Evolutionary conservation across 2,329 filamentous ascomycete genomes (phyloP), one percentile per base, ranked within the genome.

Genomic region (Botryotinia globosa): DNA sequence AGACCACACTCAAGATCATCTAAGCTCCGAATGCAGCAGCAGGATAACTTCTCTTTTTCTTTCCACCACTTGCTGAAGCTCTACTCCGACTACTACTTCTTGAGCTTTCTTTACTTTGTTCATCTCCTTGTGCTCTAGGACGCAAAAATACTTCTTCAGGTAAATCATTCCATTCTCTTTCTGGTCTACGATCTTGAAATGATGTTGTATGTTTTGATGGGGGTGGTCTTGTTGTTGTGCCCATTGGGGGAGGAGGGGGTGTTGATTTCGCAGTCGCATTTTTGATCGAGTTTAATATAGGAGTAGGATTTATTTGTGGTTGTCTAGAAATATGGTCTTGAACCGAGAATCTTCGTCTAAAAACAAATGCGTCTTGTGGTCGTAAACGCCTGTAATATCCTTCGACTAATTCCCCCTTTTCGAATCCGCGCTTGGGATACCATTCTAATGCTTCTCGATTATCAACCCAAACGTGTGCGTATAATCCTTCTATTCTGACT

Each of bases 391-490:
- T 83, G 80, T 92, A 92, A 79, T 92, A 92, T 4, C 85, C 86
- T 48, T 83, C 80, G 16, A 90, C 79, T 51, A 83, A 80, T 20
- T 76, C 77, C 22, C 82, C 84, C 68, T 83, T 83, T 73, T 79
- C 77, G 79, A 92, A 92, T 4, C 88, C 88, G 16, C 88, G 84
- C 37, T 84, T 83, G 45, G 82, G 78, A 81, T 92, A 92, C 89
- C 90, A 92, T 73, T 83, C 83, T 74, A 91, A 81, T 0, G 86
- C 90, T 32, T 91, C 89, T 3, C 86, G 84, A 79, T 91, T 91
- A 73, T 89, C 85, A 18, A 89, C 89, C 90, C 90, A 92, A 25
- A 91, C 90, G 79, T 92, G 90, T 7, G 90, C 90, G 75, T 88
- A 91, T 25, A 90, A 82, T 61, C 83, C 83, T 65, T 77, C 77